Conservation (phyloP, 2,329 filamentous ascomycete species). For the Xylaria arbuscula region DNA sequence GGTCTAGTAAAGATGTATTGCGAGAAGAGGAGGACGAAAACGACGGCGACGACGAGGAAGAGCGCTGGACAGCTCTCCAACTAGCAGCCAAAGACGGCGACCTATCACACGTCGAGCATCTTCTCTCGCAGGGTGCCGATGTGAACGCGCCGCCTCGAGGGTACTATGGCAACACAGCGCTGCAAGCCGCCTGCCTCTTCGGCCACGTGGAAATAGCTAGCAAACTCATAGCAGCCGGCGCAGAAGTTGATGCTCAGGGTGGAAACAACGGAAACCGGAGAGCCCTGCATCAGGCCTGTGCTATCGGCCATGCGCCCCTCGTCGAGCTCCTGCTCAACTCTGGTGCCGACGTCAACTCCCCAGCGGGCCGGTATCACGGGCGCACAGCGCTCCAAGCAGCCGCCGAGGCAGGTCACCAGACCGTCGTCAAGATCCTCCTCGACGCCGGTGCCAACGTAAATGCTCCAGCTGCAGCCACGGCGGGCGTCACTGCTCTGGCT, state of each 20-base stretch:
- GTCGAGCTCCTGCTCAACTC: slow-evolving; percentile 42
- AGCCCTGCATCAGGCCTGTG: slow-evolving; percentile 53
- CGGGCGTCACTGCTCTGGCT: slow-evolving; percentile 54
- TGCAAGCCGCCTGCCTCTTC: slow-evolving; percentile 46
- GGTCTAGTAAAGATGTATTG: not conserved
- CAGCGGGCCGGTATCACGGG: slow-evolving; percentile 46
- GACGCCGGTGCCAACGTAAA: slow-evolving; percentile 49
- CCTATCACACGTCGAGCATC: slow-evolving; percentile 40
- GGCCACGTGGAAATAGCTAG: slow-evolving; percentile 42
- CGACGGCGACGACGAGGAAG: slow-evolving; percentile 44
- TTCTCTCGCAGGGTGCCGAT: slow-evolving; percentile 46
- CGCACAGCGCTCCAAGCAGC: slow-evolving; percentile 54
- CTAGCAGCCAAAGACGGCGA: slow-evolving; percentile 50
- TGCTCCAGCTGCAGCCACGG: slow-evolving; percentile 49
- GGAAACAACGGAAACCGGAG: slow-evolving; percentile 50
- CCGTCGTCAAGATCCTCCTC: slow-evolving; percentile 45
- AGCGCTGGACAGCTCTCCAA: slow-evolving; percentile 53
- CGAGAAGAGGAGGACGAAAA: slow-evolving; percentile 15
- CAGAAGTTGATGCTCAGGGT: slow-evolving; percentile 46
- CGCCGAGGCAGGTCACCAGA: slow-evolving; percentile 47
- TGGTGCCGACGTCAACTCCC: slow-evolving; percentile 44
- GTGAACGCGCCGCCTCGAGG: slow-evolving; percentile 45
- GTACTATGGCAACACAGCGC: slow-evolving; percentile 47
- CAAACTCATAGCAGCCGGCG: slow-evolving; percentile 40
- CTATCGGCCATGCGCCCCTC: slow-evolving; percentile 36